phyloP scores from a whole-genome alignment of 306 rosid genomes.

The Datisca glomerata region DNA sequence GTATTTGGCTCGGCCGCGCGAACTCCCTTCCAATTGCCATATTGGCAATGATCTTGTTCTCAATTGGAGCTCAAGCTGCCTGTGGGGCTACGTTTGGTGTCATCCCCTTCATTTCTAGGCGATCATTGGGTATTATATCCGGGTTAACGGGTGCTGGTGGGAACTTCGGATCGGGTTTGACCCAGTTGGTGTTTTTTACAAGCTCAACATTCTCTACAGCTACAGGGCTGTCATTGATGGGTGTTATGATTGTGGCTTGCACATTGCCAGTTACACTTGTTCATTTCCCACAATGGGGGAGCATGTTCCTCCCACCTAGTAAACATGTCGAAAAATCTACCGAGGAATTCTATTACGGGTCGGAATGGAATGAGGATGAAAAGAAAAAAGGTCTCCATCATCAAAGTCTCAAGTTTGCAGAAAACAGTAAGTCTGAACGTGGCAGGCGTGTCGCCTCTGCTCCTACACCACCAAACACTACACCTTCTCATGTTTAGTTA shows the following conservation, averaged over 20 bases:
- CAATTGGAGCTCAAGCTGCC: constrained; percentile 86
- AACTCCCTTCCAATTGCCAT: constrained; percentile 49
- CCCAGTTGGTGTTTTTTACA: constrained; percentile 70
- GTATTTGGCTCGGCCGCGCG: constrained; percentile 79
- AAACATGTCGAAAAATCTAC: constrained; percentile 31
- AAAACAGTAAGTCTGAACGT: constrained; percentile 77
- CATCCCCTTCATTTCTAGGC: constrained; percentile 70
- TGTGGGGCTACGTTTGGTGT: constrained; percentile 87
- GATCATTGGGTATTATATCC: constrained; percentile 65
- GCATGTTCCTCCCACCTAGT: constrained; percentile 70
- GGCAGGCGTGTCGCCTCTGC: constrained; percentile 60
- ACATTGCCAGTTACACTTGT: constrained; percentile 60
- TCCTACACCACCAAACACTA: constrained; percentile 51
- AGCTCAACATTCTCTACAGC: constrained; percentile 35
- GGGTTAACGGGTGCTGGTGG: constrained; percentile 86
- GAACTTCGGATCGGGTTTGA: constrained; percentile 74
- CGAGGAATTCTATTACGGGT: constrained; percentile 48
- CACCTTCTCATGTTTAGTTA: constrained; percentile 52
- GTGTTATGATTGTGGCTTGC: constrained; percentile 60
- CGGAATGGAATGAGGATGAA: constrained; percentile 79
- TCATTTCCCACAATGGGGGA: constrained; percentile 91
- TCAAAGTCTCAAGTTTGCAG: constrained; percentile 64
- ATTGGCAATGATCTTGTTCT: constrained; percentile 69
- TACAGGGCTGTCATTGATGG: constrained; percentile 55
- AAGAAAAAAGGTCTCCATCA: constrained; percentile 50